Evolutionary conservation across 169 alveolate genomes (phyloP), one percentile per base, ranked within the genome.

Genomic region (Cryptosporidium andersoni): DNA sequence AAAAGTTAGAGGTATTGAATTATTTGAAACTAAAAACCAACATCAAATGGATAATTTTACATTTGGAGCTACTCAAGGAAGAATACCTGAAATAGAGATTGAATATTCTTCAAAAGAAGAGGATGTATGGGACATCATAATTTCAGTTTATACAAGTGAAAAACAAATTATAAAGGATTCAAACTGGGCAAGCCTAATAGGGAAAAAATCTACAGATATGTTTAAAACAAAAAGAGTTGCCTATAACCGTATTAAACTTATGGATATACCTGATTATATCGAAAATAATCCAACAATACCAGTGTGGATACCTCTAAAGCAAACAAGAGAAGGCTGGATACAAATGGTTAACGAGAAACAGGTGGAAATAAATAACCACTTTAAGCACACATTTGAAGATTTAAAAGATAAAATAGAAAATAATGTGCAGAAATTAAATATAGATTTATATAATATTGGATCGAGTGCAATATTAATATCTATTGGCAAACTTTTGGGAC

Each of bases 291-390:
- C 95, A 36, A 67, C 93, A 39, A 81, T 92, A 16, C 96, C 96
- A 43, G 81, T 92, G 12, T 93, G 96, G 96, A 62, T 93, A n/a
- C 96, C 96, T 40, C 65, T 93, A 80, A 88, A 88, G 55, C 90
- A 91, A 90, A 65, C 90, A 81, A 63, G 91, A 89, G 80, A 66
- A 88, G 62, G 90, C 89, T 51, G 92, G 93, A 43, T 88, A 91
- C 81, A 89, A 80, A 42, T 90, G 88, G 51, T 81, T 66, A 81
- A 90, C 81, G 58, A 63, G 80, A 85, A 90, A 56, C 64, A 82
- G 81, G 80, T 14, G 16, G 64, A 16, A 14, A 53, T 53, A 5
- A 65, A 45, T 7, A 51, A n/a, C 48, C 0, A 25, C 25, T 25
- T n/a, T 1, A 60, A 60, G 11, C 14, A 60, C 1, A 11, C 63